These are phyloP conservation scores for Hermanozyma aechmeae DNA, from an alignment of 805 yeast genomes.

Conservation along the genomic window DNA sequence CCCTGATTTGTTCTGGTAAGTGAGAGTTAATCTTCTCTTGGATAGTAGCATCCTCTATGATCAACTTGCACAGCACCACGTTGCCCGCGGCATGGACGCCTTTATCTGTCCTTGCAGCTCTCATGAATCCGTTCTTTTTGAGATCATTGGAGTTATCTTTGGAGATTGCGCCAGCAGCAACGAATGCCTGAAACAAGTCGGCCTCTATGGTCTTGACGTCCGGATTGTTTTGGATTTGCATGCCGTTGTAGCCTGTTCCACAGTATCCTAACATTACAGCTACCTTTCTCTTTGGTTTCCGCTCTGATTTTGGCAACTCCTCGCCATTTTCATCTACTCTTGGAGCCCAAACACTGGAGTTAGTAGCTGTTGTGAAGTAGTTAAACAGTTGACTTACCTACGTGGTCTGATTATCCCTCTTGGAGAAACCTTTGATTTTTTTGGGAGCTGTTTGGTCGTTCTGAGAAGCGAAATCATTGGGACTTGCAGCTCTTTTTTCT, in stretches of 20 bases:
- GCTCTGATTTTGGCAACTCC: constrained; percentile 45
- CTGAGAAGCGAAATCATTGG: constrained; percentile 6
- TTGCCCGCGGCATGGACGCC: constrained; percentile 98
- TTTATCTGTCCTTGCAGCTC: constrained; percentile 86
- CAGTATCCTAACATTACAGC: constrained; percentile 90
- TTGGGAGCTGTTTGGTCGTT: constrained; percentile 3
- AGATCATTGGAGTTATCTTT: constrained; percentile 81
- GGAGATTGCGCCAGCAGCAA: constrained; percentile 82
- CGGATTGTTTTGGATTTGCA: constrained; percentile 76
- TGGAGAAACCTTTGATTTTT: constrained; percentile 6
- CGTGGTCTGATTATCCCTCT: constrained; percentile 34
- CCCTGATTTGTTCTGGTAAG: constrained; percentile 78
- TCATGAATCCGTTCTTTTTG: constrained; percentile 78
- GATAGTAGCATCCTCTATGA: constrained; percentile 72
- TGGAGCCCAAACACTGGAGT: constrained; percentile 26
- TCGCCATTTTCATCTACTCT: constrained; percentile 55
- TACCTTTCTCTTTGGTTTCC: constrained; percentile 81
- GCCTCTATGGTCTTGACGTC: constrained; percentile 87
- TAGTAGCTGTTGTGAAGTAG: constrained; percentile 2
- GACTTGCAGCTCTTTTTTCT: constrained; percentile 5
- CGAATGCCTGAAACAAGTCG: constrained; percentile 73
- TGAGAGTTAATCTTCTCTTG: constrained; percentile 61
- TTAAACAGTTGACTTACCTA: constrained; percentile 39
- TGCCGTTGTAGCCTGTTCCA: constrained; percentile 94
- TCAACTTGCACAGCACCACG: constrained; percentile 74